Conservation (phyloP, 1,284 basidiomycete genomes). For the Microbotryum saponariae region DNA sequence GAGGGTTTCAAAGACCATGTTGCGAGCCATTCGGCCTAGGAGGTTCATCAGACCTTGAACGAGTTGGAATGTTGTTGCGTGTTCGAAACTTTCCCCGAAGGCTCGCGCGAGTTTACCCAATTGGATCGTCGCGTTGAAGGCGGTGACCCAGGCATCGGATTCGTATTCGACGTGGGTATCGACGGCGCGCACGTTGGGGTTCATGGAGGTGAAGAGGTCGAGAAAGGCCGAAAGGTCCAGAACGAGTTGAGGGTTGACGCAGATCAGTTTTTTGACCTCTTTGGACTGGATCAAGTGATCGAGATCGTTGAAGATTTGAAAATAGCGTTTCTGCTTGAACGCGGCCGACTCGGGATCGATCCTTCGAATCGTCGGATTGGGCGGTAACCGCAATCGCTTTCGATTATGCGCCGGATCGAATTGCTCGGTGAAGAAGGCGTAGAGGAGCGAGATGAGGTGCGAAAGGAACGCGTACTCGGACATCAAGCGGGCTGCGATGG, state of each 20-base stretch:
- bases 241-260: constrained; percentile 6
- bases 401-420: constrained; percentile 46
- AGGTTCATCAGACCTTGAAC: constrained; percentile 62
- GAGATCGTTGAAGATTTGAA: constrained; percentile 37
- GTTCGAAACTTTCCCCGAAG: constrained; percentile 69
- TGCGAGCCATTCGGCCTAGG: constrained; percentile 58
- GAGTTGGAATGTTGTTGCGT: constrained; percentile 54
- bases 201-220: constrained; percentile 84
- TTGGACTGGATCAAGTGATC: constrained; percentile 35
- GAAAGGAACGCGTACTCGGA: constrained; percentile 61
- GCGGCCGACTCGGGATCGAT: constrained; percentile 66
- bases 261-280: constrained; percentile 28
- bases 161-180: constrained; percentile 85
- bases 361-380: constrained; percentile 28
- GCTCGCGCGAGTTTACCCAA: constrained; percentile 78
- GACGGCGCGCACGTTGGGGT: constrained; percentile 75
- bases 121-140: constrained; percentile 84
- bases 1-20: constrained; percentile 57
- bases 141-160: constrained; percentile 84
- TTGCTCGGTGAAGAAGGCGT: constrained; percentile 81
- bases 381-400: constrained; percentile 56
- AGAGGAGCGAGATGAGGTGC: constrained; percentile 69
- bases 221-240: constrained; percentile 60
- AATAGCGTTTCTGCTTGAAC: constrained; percentile 88
- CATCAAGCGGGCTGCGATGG: constrained; percentile 70